Percentiles rank a stretch among this genome's conserved stretches.
phyloP scores from a whole-genome alignment of 2,329 filamentous ascomycete genomes.

The Cadophora malorum region DNA sequence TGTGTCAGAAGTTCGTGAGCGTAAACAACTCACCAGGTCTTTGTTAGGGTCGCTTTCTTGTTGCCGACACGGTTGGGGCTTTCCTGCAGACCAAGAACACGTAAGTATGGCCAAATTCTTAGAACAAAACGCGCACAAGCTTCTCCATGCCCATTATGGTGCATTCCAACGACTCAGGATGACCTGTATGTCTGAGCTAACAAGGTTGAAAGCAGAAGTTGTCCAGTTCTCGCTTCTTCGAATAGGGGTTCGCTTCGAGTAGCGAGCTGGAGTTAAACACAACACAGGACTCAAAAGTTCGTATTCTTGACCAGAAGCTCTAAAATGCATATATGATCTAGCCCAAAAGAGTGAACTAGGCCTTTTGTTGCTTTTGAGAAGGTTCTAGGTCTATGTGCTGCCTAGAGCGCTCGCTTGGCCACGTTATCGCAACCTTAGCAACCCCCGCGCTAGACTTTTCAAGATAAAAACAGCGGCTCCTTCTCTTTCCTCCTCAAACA shows the following conservation, averaged over 20 bases:
- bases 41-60: neutral
- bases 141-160: neutral
- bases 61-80: neutral
- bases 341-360: neutral
- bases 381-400: slow-evolving; percentile 1
- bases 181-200: neutral
- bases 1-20: neutral
- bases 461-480: neutral
- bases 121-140: neutral
- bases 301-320: neutral
- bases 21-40: neutral
- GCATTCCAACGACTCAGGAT: neutral
- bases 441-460: neutral
- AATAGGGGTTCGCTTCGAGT: slow-evolving; percentile 12
- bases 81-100: neutral
- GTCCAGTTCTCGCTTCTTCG: slow-evolving; percentile 1
- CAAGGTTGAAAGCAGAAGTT: neutral
- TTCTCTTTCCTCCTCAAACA: neutral
- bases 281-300: neutral
- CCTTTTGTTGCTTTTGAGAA: neutral
- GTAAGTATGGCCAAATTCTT: neutral
- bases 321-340: neutral
- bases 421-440: slow-evolving; percentile 4
- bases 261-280: slow-evolving; percentile 1
- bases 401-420: neutral